Percentiles rank a stretch among this genome's conserved stretches.
These are phyloP conservation scores for Russula griseocarnosa DNA, from an alignment of 768 basidiomycete genomes.

Conservation along the genomic window DNA sequence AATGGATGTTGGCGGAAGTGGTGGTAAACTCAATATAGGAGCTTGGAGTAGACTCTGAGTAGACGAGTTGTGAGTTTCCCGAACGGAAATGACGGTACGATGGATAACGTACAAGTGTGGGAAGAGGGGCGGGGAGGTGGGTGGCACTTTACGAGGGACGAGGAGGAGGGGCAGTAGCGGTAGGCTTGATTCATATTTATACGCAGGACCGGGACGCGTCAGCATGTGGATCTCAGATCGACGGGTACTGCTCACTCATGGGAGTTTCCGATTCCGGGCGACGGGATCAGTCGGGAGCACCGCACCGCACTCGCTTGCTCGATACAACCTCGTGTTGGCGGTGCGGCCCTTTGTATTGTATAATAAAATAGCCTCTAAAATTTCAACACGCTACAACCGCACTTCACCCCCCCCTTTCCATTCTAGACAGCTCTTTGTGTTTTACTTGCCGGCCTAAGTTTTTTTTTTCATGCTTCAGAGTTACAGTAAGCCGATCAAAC, in stretches of 20 bases:
- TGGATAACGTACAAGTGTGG: neutral
- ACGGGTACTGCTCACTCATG: neutral
- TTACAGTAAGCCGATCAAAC: neutral
- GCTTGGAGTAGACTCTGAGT: neutral
- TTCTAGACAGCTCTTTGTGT: neutral
- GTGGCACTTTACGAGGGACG: neutral
- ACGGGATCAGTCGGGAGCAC: neutral
- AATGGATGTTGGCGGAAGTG: neutral
- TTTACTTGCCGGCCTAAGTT: neutral
- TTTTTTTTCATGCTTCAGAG: neutral
- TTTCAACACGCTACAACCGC: conserved; percentile 12
- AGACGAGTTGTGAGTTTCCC: neutral
- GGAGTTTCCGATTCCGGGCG: conserved; percentile 13
- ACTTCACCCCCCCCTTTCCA: neutral
- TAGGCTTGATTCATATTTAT: conserved; percentile 28
- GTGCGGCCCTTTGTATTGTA: conserved; percentile 5
- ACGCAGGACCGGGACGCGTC: conserved; percentile 28
- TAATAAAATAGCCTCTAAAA: no score
- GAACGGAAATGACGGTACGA: no score
- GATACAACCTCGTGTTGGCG: conserved; percentile 13
- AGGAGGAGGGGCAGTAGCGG: neutral
- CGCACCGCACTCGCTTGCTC: neutral
- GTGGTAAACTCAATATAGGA: neutral
- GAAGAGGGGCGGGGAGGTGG: neutral
- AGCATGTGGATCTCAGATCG: conserved; percentile 30